phyloP scores from a whole-genome alignment of 2,329 filamentous ascomycete species.

The Calonectria hawksworthii region DNA sequence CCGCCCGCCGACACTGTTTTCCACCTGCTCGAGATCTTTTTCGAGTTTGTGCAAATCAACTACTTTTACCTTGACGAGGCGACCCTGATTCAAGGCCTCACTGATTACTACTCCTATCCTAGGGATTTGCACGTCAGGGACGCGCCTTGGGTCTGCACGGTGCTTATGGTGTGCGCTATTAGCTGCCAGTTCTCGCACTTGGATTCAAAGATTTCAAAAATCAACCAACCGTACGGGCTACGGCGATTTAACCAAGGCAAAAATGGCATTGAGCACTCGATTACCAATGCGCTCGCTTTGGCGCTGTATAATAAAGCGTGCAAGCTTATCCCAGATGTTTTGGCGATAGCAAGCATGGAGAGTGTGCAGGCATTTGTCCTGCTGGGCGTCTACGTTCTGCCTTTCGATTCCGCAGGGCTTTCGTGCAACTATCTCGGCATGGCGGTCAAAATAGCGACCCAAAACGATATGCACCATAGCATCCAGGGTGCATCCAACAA shows the following conservation, averaged over 20 bases:
- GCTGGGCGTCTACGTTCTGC: constrained; percentile 68
- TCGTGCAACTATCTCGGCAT: constrained; percentile 70
- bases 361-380: constrained; percentile 71
- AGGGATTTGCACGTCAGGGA: neutral
- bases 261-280: neutral
- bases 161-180: constrained; percentile 64
- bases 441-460: constrained; percentile 69
- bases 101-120: neutral
- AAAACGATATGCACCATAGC: constrained; percentile 72
- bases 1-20: constrained; percentile 62
- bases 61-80: constrained; percentile 62
- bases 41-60: constrained; percentile 62
- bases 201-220: constrained; percentile 47
- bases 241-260: neutral
- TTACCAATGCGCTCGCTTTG: neutral
- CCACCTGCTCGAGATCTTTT: constrained; percentile 63
- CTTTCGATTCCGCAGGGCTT: constrained; percentile 68
- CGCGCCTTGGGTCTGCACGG: constrained; percentile 53
- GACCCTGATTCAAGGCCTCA: neutral
- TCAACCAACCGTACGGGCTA: neutral
- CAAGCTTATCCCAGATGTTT: constrained; percentile 68
- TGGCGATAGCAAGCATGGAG: constrained; percentile 67
- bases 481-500: constrained; percentile 59
- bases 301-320: constrained; percentile 69
- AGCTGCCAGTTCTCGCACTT: constrained; percentile 66